Base-by-base conservation (phyloP, 1,139 yeast species). In the Protomyces macrosporus region DNA sequence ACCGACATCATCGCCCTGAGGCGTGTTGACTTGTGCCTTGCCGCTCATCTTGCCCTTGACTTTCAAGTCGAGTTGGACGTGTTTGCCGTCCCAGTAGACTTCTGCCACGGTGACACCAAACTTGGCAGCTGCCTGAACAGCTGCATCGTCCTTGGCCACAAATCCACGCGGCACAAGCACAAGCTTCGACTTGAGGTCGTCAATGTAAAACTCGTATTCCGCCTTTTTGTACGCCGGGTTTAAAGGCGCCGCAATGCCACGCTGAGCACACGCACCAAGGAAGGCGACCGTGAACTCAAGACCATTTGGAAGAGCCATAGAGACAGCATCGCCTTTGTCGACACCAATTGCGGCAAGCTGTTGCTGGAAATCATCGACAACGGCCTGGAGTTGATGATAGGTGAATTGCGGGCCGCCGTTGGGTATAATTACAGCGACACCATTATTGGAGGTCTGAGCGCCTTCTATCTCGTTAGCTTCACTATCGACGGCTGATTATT, bases 171-270 rank as follows among this genome's bases (percentile, higher is more conserved):
- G 84, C 10, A 85, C 86, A 63, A 84, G 73, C 35, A 85, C 77
- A 45, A 83, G 82, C 59, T 77, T 77, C 2, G 87, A 79, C 68
- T 81, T 75, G 68, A 85, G 75, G 70, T 85, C 89, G 57, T 79
- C 81, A 65, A 85, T 75, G 71, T 84, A 85, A 71, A 84, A 84
- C 69, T 82, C 83, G 71, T 84, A 82, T 73, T 85, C 90, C 42
- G 75, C 48, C 69, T 81, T 80, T 70, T 81, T 83, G 73, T 84
- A 84, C 64, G 79, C 79, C 12, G 88, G 81, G 70, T 85, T 85
- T 71, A 85, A 75, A 3, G 90, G 90, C 3, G 88, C 87, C 30
- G 86, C 86, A 53, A 84, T 76, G 69, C 80, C 77, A 0, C 83
- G 80, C 34, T 82, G 79, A 68, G 81, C 78, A 0, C 87, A 81